phyloP scores from a whole-genome alignment of 1,284 basidiomycete genomes.

The Boletus holoroseus region DNA sequence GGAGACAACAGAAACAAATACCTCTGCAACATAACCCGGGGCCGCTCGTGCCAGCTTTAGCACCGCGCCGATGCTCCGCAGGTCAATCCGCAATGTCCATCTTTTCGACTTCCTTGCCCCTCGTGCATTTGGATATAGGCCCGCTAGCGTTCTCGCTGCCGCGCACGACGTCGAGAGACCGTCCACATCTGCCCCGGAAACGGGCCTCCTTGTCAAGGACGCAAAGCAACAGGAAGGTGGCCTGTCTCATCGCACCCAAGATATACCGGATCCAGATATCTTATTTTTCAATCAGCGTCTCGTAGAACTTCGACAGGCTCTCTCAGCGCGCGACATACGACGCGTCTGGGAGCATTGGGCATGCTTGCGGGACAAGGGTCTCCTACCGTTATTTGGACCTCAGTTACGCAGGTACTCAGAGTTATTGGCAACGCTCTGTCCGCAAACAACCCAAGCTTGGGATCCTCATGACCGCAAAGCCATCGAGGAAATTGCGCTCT shows the following conservation, averaged over 20 bases:
- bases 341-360: conserved; percentile 41
- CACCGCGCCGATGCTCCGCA: conserved; percentile 35
- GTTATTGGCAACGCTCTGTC: conserved; percentile 33
- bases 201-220: conserved; percentile 2
- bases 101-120: conserved; percentile 36
- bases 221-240: conserved; percentile 7
- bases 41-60: neutral
- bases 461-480: conserved; percentile 27
- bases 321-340: conserved; percentile 33
- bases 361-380: conserved; percentile 39
- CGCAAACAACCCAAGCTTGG: conserved; percentile 22
- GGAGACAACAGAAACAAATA: conserved; percentile 12
- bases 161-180: conserved; percentile 1
- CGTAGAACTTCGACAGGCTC: conserved; percentile 35
- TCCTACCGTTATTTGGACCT: conserved; percentile 41
- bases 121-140: conserved; percentile 16
- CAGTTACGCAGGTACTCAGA: conserved; percentile 40
- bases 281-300: conserved; percentile 35
- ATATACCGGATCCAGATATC: conserved; percentile 33
- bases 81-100: conserved; percentile 24
- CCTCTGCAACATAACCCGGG: neutral
- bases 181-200: neutral
- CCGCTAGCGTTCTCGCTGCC: conserved; percentile 15
- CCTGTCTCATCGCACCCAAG: conserved; percentile 9
- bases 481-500: conserved; percentile 46